These are phyloP conservation scores for Myxozyma geophila DNA, from an alignment of 805 yeast genomes.

Conservation along the genomic window DNA sequence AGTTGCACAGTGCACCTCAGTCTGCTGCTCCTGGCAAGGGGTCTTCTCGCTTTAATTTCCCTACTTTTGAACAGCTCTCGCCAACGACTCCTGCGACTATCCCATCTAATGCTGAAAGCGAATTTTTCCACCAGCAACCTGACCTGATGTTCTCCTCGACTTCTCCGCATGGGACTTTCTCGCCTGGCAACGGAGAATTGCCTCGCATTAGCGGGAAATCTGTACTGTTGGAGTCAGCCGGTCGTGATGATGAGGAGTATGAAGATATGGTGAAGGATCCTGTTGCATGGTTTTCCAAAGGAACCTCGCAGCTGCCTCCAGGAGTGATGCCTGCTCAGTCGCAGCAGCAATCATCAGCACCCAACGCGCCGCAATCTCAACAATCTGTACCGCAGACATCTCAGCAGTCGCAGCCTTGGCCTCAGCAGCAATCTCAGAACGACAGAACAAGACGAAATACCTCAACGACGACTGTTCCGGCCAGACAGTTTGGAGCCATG, in stretches of 20 bases:
- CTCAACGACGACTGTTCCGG: slow-evolving; percentile 4
- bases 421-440: slow-evolving; percentile 14
- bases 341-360: neutral
- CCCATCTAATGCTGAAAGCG: slow-evolving; percentile 18
- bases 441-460: slow-evolving; percentile 17
- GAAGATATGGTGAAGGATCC: slow-evolving; percentile 43
- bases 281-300: slow-evolving; percentile 38
- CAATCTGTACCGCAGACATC: neutral
- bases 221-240: slow-evolving; percentile 42
- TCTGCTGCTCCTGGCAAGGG: slow-evolving; percentile 18
- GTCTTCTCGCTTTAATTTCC: slow-evolving; percentile 28
- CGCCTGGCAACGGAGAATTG: slow-evolving; percentile 23
- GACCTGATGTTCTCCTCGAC: slow-evolving; percentile 26
- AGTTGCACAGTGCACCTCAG: slow-evolving; percentile 10
- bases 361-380: neutral
- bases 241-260: slow-evolving; percentile 43
- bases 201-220: slow-evolving; percentile 42
- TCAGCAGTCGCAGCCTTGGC: slow-evolving; percentile 6
- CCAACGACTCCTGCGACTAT: slow-evolving; percentile 22
- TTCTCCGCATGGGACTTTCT: slow-evolving; percentile 35
- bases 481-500: slow-evolving; percentile 16
- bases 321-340: slow-evolving; percentile 7
- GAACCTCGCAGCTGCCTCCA: slow-evolving; percentile 17
- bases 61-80: slow-evolving; percentile 26
- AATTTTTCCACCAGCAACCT: slow-evolving; percentile 20